Base-by-base conservation (phyloP, 1,139 yeast species). In the Geotrichum siamense region DNA sequence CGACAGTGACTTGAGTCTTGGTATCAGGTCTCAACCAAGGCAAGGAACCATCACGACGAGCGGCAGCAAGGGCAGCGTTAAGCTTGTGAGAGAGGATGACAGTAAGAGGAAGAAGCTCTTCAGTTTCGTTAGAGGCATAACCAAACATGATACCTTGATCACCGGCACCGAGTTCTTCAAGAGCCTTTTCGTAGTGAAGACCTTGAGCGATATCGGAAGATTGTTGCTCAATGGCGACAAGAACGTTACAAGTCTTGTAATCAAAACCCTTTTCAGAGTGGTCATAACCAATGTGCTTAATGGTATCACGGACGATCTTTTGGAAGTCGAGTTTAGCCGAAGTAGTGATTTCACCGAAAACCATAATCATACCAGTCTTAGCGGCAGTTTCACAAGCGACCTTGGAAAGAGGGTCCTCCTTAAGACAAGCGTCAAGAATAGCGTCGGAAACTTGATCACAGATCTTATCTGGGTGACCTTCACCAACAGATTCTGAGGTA, bases 131-230 rank as follows among this genome's bases (percentile, higher is more conserved):
- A 54, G 98, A 82, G 59, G 99, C 99, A 71, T 91, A 91, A 70
- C 99, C 99, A 67, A 91, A 91, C 99, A 91, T 91, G 68, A 91
- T 91, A 80, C 99, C 97, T 74, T 91, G 99, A 75, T 91, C 99
- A 81, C 99, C 99, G 56, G 99, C 98, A 69, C 98, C 99, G 64
- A 91, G 80, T 50, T 91, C 94, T 75, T 91, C 99, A 57, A 91
- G 76, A 50, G 96, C 93, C 73, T 87, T 78, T 69, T 91, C 96
- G 72, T 83, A 85, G 71, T 91, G 98, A 64, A 91, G 79, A 76
- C 98, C 98, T 74, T 91, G 97, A 53, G 98, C 98, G 61, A 91
- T 91, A 72, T 91, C 99, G 59, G 95, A 94, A 47, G 97, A 87
- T 74, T 91, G 98, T 74, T 91, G 97, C 76, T 91, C 99, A 69